phyloP scores from a whole-genome alignment of 805 yeast genomes.

The Candida piceae region DNA sequence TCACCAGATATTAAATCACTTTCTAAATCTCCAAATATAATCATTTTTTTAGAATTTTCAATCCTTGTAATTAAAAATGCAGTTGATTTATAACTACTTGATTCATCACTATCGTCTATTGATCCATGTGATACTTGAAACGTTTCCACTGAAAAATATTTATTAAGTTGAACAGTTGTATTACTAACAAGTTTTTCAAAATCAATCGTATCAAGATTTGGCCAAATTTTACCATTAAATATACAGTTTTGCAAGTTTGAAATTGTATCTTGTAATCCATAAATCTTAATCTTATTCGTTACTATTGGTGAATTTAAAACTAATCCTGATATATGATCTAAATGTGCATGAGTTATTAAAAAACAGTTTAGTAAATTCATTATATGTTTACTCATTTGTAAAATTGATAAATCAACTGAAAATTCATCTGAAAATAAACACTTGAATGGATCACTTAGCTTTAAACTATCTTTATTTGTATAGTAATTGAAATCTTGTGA shows the following conservation, averaged over 20 bases:
- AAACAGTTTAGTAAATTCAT: conserved; percentile 37
- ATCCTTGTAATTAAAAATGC: conserved; percentile 49
- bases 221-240: conserved; percentile 81
- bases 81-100: conserved; percentile 40
- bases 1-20: conserved; percentile 47
- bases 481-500: conserved; percentile 8
- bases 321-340: conserved; percentile 72
- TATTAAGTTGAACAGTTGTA: too few relatives aligned
- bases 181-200: too few relatives aligned
- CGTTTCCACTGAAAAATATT: conserved; percentile 35
- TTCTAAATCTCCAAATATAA: conserved; percentile 84
- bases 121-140: conserved; percentile 38
- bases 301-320: conserved; percentile 67
- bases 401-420: conserved; percentile 3
- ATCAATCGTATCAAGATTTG: too few relatives aligned
- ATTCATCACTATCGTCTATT: background rate
- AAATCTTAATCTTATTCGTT: conserved; percentile 35
- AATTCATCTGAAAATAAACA: conserved; percentile 1
- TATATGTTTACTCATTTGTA: conserved; percentile 19
- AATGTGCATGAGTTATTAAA: conserved; percentile 74
- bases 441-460: conserved; percentile 6
- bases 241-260: conserved; percentile 47
- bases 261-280: conserved; percentile 51
- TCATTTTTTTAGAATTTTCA: conserved; percentile 32
- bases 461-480: conserved; percentile 4